These are phyloP conservation scores for Colletotrichum sp. DNA, from an alignment of 2,329 filamentous ascomycete species.

Conservation along the genomic window DNA sequence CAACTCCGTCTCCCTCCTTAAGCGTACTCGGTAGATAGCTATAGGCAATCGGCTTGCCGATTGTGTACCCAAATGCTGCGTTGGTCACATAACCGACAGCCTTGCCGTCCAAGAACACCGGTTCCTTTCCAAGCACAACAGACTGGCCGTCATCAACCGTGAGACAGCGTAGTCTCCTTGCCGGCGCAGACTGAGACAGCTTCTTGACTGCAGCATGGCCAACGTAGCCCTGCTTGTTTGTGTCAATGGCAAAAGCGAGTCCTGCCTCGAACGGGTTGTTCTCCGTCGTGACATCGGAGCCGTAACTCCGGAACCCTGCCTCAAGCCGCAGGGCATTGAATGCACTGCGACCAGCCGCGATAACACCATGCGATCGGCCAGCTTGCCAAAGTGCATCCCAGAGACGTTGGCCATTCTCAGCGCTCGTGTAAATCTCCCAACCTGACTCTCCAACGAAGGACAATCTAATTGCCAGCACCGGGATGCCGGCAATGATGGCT, in stretches of 20 bases:
- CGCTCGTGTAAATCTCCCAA: constrained; percentile 67
- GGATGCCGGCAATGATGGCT: constrained; percentile 57
- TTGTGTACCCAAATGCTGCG: constrained; percentile 64
- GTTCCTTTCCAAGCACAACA: constrained; percentile 66
- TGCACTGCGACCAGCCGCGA: constrained; percentile 63
- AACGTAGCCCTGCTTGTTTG: constrained; percentile 52
- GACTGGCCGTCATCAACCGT: constrained; percentile 61
- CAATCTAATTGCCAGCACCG: constrained; percentile 59
- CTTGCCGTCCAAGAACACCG: constrained; percentile 55
- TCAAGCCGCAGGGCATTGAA: constrained; percentile 65
- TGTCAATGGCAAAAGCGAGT: constrained; percentile 53
- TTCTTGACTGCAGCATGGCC: constrained; percentile 54
- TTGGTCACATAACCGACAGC: constrained; percentile 64
- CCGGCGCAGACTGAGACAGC: constrained; percentile 35
- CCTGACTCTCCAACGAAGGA: constrained; percentile 67
- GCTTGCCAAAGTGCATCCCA: constrained; percentile 65
- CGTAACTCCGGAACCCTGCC: constrained; percentile 62
- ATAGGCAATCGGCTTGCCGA: constrained; percentile 64
- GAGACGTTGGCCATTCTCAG: constrained; percentile 61
- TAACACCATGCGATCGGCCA: constrained; percentile 58
- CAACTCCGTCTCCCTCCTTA: constrained; percentile 53
- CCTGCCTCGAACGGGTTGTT: constrained; percentile 67
- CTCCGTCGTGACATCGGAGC: constrained; percentile 64
- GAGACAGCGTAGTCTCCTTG: constrained; percentile 50
- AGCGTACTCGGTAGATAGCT: constrained; percentile 58